Evolutionary conservation across 352 stramenopile genomes (phyloP).

Genomic region (Phytophthora parvispora): DNA sequence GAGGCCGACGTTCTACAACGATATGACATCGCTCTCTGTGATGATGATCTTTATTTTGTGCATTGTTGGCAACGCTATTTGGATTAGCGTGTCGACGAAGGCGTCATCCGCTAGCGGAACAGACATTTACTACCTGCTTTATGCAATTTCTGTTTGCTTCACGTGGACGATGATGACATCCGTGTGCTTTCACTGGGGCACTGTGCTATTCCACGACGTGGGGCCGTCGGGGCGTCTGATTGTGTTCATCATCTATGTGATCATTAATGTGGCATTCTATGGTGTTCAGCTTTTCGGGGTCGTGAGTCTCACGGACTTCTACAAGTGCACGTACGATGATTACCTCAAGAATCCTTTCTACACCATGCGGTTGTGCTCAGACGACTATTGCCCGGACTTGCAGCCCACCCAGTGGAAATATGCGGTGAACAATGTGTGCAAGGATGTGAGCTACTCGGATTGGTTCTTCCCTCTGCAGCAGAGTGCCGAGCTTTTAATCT

Average conservation of each 20-base stretch:
- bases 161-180: conserved; percentile 91
- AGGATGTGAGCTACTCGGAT: conserved; percentile 68
- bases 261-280: conserved; percentile 79
- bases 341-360: conserved; percentile 90
- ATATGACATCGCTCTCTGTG: conserved; percentile 85
- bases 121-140: conserved; percentile 82
- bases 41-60: conserved; percentile 78
- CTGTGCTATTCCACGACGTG: conserved; percentile 76
- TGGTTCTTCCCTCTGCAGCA: conserved; percentile 72
- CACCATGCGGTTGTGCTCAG: conserved; percentile 67
- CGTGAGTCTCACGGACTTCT: conserved; percentile 79
- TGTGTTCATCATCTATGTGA: conserved; percentile 68
- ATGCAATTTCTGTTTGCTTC: conserved; percentile 74
- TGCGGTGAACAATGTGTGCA: conserved; percentile 69
- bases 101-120: conserved; percentile 50
- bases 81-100: conserved; percentile 79
- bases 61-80: conserved; percentile 85
- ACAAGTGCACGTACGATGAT: conserved; percentile 90
- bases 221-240: conserved; percentile 60
- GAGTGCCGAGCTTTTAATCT: conserved; percentile 67
- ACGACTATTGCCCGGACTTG: conserved; percentile 84
- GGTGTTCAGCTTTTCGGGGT: conserved; percentile 72
- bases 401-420: conserved; percentile 88
- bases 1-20: conserved; percentile 82
- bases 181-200: conserved; percentile 89